Evolutionary conservation across 441 rosid genomes (phyloP), one percentile per base, ranked within the genome.

Genomic region (Mallotus japonicus): DNA sequence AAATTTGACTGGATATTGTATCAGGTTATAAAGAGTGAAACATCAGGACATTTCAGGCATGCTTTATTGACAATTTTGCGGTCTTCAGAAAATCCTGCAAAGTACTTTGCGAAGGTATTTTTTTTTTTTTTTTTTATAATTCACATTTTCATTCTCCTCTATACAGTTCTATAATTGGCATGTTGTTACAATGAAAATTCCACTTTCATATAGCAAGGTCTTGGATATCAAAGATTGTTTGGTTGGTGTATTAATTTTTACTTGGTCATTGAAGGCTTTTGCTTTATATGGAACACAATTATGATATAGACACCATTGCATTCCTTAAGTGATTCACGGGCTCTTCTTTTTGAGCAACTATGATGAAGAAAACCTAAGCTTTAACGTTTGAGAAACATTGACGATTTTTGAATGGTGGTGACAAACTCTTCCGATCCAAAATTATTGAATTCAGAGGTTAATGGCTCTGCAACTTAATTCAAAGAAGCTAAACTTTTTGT

Each of bases 31-130:
- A 88, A 85, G 82, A 55, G 67, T 3, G 92, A 88, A 82, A 88
- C 89, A 70, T 90, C 90, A 0, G 90, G 91, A 74, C 73, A 58
- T 57, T 90, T 90, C 71, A 83, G 72, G 77, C 56, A 61, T 54
- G 92, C 82, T 72, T 85, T 90, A 56, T 65, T 84, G 78, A 77
- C 87, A 47, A 85, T 88, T 75, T 77, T 88, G 65, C 80, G 42
- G 50, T 88, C 90, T 66, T 75, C 87, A 1, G 85, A 80, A 70
- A 88, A 84, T 80, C 92, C 92, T 50, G 87, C 83, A 8, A 73
- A 53, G 80, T 83, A 75, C 74, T 90, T 88, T 61, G 85, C 87
- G 0, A 86, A 90, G 95, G 95, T 90, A 78, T 57, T 8, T n/a
- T 50, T 3, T 24, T 20, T 24, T 24, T 24, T 0, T 28, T 28